Evolutionary conservation across 768 basidiomycete species (phyloP).

Genomic region (Panaeolus cyanescens): DNA sequence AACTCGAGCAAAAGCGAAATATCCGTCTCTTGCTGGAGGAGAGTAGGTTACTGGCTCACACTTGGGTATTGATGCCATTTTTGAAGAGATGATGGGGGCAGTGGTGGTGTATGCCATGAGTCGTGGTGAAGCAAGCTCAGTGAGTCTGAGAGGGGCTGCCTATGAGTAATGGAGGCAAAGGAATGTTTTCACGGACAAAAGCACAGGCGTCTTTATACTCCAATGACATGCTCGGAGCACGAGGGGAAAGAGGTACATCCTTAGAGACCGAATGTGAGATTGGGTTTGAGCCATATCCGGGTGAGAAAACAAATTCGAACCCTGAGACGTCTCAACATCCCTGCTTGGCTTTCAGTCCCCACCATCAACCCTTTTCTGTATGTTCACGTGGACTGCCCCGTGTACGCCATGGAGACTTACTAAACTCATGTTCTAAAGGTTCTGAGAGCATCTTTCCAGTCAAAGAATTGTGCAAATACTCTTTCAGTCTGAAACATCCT

Average conservation of each 20-base stretch:
- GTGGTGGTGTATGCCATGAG: neutral
- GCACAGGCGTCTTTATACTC: slow-evolving; percentile 41
- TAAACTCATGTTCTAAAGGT: neutral
- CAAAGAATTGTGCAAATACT: slow-evolving; percentile 13
- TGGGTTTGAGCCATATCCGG: slow-evolving; percentile 8
- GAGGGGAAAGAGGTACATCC: slow-evolving; percentile 30
- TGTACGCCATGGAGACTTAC: neutral
- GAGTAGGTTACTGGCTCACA: slow-evolving; percentile 8
- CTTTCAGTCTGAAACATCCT: neutral
- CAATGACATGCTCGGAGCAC: slow-evolving; percentile 39
- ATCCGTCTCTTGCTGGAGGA: slow-evolving; percentile 38
- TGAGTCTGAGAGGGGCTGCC: slow-evolving; percentile 8
- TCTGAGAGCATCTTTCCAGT: neutral
- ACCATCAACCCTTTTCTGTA: neutral
- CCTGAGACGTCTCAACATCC: neutral
- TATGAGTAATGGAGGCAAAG: neutral
- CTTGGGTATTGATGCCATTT: neutral
- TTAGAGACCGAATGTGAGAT: slow-evolving; percentile 24
- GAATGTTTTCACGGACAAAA: neutral
- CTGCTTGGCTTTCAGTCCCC: neutral
- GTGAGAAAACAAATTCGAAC: slow-evolving; percentile 2
- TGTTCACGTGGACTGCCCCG: slow-evolving; percentile 2
- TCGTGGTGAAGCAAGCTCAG: slow-evolving; percentile 3
- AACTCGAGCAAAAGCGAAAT: slow-evolving; percentile 62
- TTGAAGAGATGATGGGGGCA: neutral